phyloP scores from a whole-genome alignment of 148 eudicot genomes.

The Rhododendron molle region DNA sequence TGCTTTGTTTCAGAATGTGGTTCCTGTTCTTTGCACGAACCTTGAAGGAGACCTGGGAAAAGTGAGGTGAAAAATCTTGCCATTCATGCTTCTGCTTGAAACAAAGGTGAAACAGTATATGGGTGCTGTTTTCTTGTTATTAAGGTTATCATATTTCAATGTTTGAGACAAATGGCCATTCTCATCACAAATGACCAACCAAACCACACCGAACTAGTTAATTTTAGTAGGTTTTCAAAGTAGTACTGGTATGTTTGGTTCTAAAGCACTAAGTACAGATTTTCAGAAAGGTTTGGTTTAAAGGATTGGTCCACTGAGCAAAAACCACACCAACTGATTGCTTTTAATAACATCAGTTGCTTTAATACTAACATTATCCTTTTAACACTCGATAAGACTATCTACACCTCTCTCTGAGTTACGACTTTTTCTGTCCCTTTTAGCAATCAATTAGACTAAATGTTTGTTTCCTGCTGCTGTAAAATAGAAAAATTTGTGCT shows the following conservation, averaged over 20 bases:
- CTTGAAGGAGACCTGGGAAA: conserved; percentile 80
- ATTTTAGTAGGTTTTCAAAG: not conserved
- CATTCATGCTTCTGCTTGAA: conserved; percentile 12
- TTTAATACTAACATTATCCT: not conserved
- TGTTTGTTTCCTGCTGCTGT: not conserved
- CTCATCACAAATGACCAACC: not conserved
- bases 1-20: conserved; percentile 63
- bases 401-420: not conserved
- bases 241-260: not conserved
- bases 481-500: not conserved
- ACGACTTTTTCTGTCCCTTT: not conserved
- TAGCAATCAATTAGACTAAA: not conserved
- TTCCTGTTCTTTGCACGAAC: conserved; percentile 92
- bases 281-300: not conserved
- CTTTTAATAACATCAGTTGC: not conserved
- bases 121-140: not conserved
- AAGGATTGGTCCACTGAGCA: not conserved
- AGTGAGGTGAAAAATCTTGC: conserved; percentile 65
- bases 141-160: not conserved
- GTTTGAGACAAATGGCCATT: not conserved
- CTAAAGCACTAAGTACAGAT: not conserved
- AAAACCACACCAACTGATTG: not conserved
- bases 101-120: not conserved
- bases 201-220: not conserved
- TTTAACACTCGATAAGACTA: not conserved